These are phyloP conservation scores for Monosporascus sp. DNA, from an alignment of 2,329 filamentous ascomycete genomes.

Conservation along the genomic window DNA sequence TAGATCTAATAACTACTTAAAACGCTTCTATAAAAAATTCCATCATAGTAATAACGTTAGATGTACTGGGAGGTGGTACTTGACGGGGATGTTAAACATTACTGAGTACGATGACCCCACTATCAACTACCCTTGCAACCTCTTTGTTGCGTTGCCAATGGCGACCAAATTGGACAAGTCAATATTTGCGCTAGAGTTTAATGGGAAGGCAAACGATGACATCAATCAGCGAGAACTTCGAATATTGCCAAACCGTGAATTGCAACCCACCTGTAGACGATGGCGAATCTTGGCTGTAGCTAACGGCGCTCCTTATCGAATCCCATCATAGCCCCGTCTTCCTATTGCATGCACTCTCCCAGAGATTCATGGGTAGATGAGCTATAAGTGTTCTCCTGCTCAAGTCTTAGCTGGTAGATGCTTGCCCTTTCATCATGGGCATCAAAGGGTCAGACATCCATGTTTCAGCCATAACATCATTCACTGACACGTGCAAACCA, in stretches of 20 bases:
- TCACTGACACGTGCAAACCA: constrained; percentile 32
- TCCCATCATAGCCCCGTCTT: too few species aligned
- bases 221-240: too few species aligned
- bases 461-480: background rate
- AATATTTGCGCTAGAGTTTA: constrained; percentile 17
- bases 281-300: too few species aligned
- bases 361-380: background rate
- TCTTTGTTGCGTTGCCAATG: constrained; percentile 21
- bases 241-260: too few species aligned
- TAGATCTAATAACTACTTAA: too few species aligned
- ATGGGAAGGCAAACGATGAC: background rate
- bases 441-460: constrained; percentile 52
- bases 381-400: constrained; percentile 1
- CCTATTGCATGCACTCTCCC: background rate
- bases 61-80: too few species aligned
- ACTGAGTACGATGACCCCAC: background rate
- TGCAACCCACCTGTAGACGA: too few species aligned
- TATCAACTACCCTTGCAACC: background rate
- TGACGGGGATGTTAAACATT: too few species aligned
- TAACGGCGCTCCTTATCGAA: too few species aligned
- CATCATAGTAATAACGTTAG: too few species aligned
- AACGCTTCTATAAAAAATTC: too few species aligned
- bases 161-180: constrained; percentile 22
- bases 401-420: background rate
- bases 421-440: constrained; percentile 43